These are phyloP conservation scores for Globisporangium carolinianum DNA, from an alignment of 352 stramenopile genomes.

Conservation along the genomic window DNA sequence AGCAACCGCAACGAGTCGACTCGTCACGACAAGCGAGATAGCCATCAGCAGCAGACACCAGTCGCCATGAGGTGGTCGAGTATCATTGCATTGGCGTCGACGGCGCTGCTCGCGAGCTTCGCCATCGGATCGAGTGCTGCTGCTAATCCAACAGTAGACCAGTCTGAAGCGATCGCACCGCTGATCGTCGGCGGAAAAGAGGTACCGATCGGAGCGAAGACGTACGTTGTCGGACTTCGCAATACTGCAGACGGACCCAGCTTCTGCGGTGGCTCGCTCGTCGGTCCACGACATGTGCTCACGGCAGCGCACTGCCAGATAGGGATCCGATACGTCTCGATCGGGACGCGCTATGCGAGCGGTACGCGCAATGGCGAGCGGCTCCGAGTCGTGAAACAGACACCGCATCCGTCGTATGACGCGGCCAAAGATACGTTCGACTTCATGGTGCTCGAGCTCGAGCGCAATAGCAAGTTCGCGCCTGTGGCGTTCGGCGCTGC, in stretches of 20 bases:
- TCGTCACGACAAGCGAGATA: too few relatives aligned
- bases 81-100: background rate
- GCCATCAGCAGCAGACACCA: too few relatives aligned
- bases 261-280: conserved; percentile 36
- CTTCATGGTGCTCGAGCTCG: conserved; percentile 47
- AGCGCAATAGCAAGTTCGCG: conserved; percentile 20
- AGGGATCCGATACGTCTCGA: conserved; percentile 31
- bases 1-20: too few relatives aligned
- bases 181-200: conserved; percentile 44
- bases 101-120: background rate
- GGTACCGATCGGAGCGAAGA: conserved; percentile 30
- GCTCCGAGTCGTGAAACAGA: conserved; percentile 37
- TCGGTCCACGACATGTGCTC: conserved; percentile 35
- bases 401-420: conserved; percentile 41
- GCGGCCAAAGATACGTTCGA: conserved; percentile 27
- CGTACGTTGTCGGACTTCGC: conserved; percentile 21
- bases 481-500: conserved; percentile 23
- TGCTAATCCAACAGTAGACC: background rate
- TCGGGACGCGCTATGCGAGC: conserved; percentile 51
- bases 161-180: conserved; percentile 16
- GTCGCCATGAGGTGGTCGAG: too few relatives aligned
- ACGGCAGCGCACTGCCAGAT: conserved; percentile 38
- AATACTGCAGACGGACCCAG: conserved; percentile 3
- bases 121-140: background rate
- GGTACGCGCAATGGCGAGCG: conserved; percentile 35